These are phyloP conservation scores for Fermentozyma sake DNA, from an alignment of 1,139 yeast species.

Conservation along the genomic window DNA sequence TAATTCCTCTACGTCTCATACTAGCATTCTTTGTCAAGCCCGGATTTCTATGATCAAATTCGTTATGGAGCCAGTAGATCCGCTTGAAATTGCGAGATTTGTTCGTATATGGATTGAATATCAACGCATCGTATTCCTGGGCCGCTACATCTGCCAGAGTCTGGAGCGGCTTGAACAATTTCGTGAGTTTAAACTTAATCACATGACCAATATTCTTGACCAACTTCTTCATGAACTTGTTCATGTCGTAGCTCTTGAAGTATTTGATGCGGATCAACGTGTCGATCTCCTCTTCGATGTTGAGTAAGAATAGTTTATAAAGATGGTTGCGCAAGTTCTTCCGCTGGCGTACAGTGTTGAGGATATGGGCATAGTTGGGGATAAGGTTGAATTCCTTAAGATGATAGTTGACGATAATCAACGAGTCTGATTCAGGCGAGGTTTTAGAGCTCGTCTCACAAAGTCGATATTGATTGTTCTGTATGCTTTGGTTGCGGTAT, in stretches of 20 bases:
- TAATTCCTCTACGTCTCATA: conserved; percentile 2
- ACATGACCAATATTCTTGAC: conserved; percentile 24
- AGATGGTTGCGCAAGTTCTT: conserved; percentile 29
- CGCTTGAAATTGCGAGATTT: conserved; percentile 23
- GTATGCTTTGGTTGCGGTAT: conserved; percentile 22
- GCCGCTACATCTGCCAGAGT: conserved; percentile 1
- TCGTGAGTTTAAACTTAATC: conserved; percentile 22
- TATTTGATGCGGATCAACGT: conserved; percentile 35
- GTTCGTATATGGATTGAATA: conserved; percentile 24
- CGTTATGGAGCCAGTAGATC: too few relatives aligned
- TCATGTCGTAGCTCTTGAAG: conserved; percentile 21
- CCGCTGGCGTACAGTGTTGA: conserved; percentile 23
- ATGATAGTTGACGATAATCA: conserved; percentile 23
- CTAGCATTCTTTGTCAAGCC: conserved; percentile 4
- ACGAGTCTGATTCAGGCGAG: conserved; percentile 11
- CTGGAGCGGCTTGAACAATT: conserved; percentile 14
- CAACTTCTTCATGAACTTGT: conserved; percentile 22
- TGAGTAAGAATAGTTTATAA: conserved; percentile 34
- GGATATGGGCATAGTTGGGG: conserved; percentile 30
- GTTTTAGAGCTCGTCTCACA: conserved; percentile 18
- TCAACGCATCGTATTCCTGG: conserved; percentile 22
- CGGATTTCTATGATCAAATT: too few relatives aligned
- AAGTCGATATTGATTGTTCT: conserved; percentile 25
- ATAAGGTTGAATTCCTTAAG: conserved; percentile 31
- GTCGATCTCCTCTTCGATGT: conserved; percentile 38